Conservation (phyloP, 495 filamentous ascomycete species). For the Amphirosellinia nigrospora region DNA sequence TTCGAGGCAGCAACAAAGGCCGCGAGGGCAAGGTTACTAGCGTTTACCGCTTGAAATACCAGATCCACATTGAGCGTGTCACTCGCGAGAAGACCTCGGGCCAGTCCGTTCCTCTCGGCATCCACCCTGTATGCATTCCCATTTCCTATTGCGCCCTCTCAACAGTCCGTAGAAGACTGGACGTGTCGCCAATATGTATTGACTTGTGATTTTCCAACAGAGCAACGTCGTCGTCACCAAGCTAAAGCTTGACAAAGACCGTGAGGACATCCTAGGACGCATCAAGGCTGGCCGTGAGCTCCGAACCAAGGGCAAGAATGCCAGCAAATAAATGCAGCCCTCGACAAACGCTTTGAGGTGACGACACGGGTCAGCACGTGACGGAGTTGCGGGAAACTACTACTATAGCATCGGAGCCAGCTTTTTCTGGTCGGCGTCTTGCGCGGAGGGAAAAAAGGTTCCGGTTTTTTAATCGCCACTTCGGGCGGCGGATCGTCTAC, state of each 20-base stretch:
- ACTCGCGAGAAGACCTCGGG: slow-evolving; percentile 93
- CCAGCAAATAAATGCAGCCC: slow-evolving; percentile 36
- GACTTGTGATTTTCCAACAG: slow-evolving; percentile 8
- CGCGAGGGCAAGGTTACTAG: slow-evolving; percentile 93
- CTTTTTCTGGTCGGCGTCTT: slow-evolving; percentile 18
- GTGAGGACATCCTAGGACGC: slow-evolving; percentile 90
- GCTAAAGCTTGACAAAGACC: slow-evolving; percentile 98
- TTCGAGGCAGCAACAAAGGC: slow-evolving; percentile 90
- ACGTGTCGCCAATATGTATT: not conserved
- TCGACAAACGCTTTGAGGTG: slow-evolving; percentile 11
- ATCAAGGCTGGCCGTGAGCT: slow-evolving; percentile 77
- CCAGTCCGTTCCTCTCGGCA: slow-evolving; percentile 84
- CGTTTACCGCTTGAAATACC: slow-evolving; percentile 93
- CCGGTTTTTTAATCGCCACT: not conserved
- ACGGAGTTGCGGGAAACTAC: slow-evolving; percentile 7
- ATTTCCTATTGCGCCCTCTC: not conserved
- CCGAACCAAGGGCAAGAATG: slow-evolving; percentile 60
- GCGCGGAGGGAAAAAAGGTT: not conserved
- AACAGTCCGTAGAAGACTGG: not conserved
- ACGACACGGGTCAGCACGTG: slow-evolving; percentile 21
- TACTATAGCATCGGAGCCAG: slow-evolving; percentile 8
- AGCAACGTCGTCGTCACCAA: slow-evolving; percentile 94
- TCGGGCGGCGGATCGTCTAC: not conserved
- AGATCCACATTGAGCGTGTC: slow-evolving; percentile 91
- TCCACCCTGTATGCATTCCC: slow-evolving; percentile 65